phyloP scores from a whole-genome alignment of 257 asterid genomes.

The Misopates orontium region DNA sequence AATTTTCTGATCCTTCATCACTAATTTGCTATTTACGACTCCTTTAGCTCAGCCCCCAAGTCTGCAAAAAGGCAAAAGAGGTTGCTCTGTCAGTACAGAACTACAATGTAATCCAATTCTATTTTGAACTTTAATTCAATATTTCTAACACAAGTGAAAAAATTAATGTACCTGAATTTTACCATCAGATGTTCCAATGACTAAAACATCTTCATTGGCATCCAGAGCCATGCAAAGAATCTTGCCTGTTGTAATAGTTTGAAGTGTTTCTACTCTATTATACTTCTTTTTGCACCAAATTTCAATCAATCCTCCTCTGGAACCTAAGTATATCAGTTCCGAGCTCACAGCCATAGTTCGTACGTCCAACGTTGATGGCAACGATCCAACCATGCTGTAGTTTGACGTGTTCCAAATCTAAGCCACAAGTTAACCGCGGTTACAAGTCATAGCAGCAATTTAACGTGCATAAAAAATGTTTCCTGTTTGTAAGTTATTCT shows the following conservation, averaged over 20 bases:
- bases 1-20: not conserved
- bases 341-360: conserved; percentile 65
- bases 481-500: not conserved
- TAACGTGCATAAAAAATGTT: no score
- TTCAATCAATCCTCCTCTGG: conserved; percentile 66
- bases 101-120: not conserved
- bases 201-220: conserved; percentile 52
- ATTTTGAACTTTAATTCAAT: not conserved
- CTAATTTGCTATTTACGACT: not conserved
- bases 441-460: not conserved
- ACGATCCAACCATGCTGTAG: conserved; percentile 54
- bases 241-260: conserved; percentile 44
- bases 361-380: conserved; percentile 58
- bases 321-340: conserved; percentile 69
- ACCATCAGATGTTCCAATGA: conserved; percentile 82
- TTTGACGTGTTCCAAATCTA: conserved; percentile 76
- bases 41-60: conserved; percentile 62
- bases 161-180: conserved; percentile 59
- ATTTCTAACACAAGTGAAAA: not conserved
- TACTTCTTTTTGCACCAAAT: conserved; percentile 77
- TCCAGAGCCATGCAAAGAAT: conserved; percentile 68
- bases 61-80: conserved; percentile 40
- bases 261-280: conserved; percentile 65
- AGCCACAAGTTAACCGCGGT: not conserved
- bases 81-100: not conserved